Percentiles rank a stretch among this genome's conserved stretches.
Evolutionary conservation across 2,329 filamentous ascomycete species (phyloP).

Genomic region (Rhinocladiella similis): DNA sequence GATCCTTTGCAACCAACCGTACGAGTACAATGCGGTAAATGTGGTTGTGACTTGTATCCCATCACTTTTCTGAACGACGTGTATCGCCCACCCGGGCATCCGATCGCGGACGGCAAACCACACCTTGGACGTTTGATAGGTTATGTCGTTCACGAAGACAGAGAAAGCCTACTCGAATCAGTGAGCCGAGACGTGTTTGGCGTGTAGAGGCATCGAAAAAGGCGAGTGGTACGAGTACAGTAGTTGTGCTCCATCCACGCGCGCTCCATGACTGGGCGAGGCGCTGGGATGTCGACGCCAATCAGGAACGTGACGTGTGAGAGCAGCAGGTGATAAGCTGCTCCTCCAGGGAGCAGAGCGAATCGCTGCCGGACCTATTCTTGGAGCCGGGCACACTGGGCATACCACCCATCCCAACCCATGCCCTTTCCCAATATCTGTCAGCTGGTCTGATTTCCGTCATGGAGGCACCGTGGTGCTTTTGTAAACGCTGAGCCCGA

Average conservation of each 20-base stretch:
- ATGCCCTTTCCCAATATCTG: not conserved
- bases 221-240: not conserved
- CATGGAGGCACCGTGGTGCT: not conserved
- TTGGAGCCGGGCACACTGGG: constrained; percentile 12
- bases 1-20: not conserved
- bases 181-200: constrained; percentile 3
- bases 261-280: constrained; percentile 24
- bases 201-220: constrained; percentile 7
- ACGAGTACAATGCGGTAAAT: not conserved
- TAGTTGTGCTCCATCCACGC: constrained; percentile 9
- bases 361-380: constrained; percentile 25
- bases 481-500: not conserved
- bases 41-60: constrained; percentile 3
- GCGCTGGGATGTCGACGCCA: constrained; percentile 24
- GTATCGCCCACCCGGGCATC: constrained; percentile 8
- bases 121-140: constrained; percentile 7
- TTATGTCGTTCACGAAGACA: constrained; percentile 13
- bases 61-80: constrained; percentile 15
- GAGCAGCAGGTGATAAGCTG: constrained; percentile 23
- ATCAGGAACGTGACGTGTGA: constrained; percentile 24
- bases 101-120: constrained; percentile 9
- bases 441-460: constrained; percentile 1
- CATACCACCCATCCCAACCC: constrained; percentile 7
- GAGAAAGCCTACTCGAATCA: constrained; percentile 16
- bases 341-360: constrained; percentile 11